Evolutionary conservation across 768 basidiomycete species (phyloP).

Genomic region (Boletus reticulatus): DNA sequence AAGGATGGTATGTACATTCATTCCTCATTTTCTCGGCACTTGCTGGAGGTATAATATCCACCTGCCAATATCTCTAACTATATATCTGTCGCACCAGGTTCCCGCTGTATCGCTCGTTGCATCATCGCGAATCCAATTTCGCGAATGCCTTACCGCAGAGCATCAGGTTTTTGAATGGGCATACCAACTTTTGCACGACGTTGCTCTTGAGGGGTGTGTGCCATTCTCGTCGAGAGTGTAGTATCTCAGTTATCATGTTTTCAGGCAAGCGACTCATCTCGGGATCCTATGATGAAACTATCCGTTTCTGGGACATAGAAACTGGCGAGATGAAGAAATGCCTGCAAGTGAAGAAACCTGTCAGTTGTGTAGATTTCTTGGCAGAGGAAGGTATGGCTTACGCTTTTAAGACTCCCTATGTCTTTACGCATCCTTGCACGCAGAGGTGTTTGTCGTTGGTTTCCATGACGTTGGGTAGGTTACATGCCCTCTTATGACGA

Average conservation of each 20-base stretch:
- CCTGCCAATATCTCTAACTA: neutral
- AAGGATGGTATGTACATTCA: constrained; percentile 61
- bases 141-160: constrained; percentile 69
- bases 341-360: constrained; percentile 82
- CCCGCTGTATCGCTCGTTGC: constrained; percentile 74
- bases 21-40: neutral
- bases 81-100: constrained; percentile 37
- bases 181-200: constrained; percentile 87
- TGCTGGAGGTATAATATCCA: no score
- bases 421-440: constrained; percentile 2
- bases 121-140: constrained; percentile 87
- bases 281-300: constrained; percentile 90
- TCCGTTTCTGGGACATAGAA: constrained; percentile 87
- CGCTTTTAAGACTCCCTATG: neutral
- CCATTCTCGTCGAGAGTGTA: neutral
- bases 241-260: neutral
- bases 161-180: constrained; percentile 76
- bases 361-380: constrained; percentile 86
- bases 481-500: neutral
- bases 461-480: constrained; percentile 89
- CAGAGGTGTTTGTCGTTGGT: constrained; percentile 88
- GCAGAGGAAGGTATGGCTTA: constrained; percentile 66
- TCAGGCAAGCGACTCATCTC: constrained; percentile 77
- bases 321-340: constrained; percentile 70
- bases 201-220: constrained; percentile 56